These are phyloP conservation scores for Phytomonas sp. DNA, from an alignment of 208 protist genomes.

Conservation along the genomic window DNA sequence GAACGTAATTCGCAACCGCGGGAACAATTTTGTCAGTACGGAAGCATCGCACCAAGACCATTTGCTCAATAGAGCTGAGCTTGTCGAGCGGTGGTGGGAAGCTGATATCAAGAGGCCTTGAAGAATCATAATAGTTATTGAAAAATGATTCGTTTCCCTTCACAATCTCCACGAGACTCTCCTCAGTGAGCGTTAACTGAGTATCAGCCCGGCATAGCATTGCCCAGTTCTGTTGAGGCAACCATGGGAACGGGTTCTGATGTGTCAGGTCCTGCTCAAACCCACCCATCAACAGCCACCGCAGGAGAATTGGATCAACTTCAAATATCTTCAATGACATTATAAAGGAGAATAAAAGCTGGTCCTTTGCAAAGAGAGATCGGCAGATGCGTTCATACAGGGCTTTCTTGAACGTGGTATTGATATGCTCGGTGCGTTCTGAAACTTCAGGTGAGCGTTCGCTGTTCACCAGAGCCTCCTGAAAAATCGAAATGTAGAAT, in stretches of 20 bases:
- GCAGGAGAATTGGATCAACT: slow-evolving; percentile 80
- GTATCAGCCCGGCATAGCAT: slow-evolving; percentile 57
- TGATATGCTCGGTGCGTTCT: slow-evolving; percentile 75
- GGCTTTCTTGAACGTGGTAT: slow-evolving; percentile 74
- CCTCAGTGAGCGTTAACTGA: slow-evolving; percentile 56
- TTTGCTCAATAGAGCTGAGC: slow-evolving; percentile 76
- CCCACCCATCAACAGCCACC: slow-evolving; percentile 90
- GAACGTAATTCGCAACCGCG: slow-evolving; percentile 90
- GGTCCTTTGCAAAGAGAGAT: slow-evolving; percentile 90
- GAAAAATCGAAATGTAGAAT: slow-evolving; percentile 95
- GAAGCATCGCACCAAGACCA: slow-evolving; percentile 91
- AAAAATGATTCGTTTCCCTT: slow-evolving; percentile 53
- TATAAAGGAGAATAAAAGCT: slow-evolving; percentile 93
- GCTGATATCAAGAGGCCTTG: slow-evolving; percentile 63
- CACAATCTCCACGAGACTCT: slow-evolving; percentile 31
- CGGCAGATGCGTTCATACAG: slow-evolving; percentile 87
- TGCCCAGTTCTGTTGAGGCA: slow-evolving; percentile 87
- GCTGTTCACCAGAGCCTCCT: slow-evolving; percentile 80
- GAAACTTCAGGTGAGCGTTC: slow-evolving; percentile 69
- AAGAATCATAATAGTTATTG: slow-evolving; percentile 80
- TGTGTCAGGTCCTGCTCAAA: slow-evolving; percentile 34
- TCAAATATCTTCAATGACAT: slow-evolving; percentile 90
- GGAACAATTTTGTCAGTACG: slow-evolving; percentile 94
- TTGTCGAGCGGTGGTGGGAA: slow-evolving; percentile 54
- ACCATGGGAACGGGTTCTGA: slow-evolving; percentile 62